Percentiles rank a stretch among this genome's conserved stretches.
Evolutionary conservation across 371 early-diverging fungal species (phyloP).

Genomic region (Dichotomocladium elegans): DNA sequence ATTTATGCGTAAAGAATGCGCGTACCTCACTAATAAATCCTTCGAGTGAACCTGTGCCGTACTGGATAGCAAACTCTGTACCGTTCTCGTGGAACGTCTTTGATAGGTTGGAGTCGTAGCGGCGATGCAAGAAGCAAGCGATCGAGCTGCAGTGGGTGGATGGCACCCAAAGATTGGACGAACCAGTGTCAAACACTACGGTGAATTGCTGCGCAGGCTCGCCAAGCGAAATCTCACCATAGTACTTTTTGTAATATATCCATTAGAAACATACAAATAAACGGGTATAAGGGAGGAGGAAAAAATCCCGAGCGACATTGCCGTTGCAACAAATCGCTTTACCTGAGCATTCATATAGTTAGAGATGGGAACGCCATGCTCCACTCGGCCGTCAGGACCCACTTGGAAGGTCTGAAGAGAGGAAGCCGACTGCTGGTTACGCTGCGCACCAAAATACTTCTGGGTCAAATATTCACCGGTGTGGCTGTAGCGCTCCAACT

Average conservation of each 20-base stretch:
- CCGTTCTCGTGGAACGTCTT: constrained; percentile 77
- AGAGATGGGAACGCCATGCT: constrained; percentile 85
- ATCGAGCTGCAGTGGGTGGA: constrained; percentile 89
- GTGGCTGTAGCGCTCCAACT: constrained; percentile 59
- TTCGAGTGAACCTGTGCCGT: constrained; percentile 92
- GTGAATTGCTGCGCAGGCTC: constrained; percentile 89
- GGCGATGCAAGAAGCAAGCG: constrained; percentile 88
- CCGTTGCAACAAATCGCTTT: background rate
- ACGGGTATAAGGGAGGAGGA: no score
- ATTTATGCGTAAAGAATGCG: background rate
- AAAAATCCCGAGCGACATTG: no score
- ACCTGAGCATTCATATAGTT: constrained; percentile 96
- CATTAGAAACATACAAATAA: no score
- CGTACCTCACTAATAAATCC: constrained; percentile 73
- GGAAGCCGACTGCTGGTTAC: constrained; percentile 41
- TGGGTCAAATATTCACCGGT: constrained; percentile 66
- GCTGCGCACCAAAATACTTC: constrained; percentile 71
- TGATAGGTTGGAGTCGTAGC: constrained; percentile 77
- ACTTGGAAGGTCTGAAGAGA: constrained; percentile 37
- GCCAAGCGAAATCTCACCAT: constrained; percentile 79
- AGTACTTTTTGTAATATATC: constrained; percentile 71
- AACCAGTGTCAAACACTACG: constrained; percentile 95
- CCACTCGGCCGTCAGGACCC: constrained; percentile 9
- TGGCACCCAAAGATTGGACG: constrained; percentile 96
- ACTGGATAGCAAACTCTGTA: constrained; percentile 86